Percentiles rank a stretch among this genome's conserved stretches.
These are phyloP conservation scores for Biscutella laevigata DNA, from an alignment of 441 rosid genomes.

Conservation along the genomic window DNA sequence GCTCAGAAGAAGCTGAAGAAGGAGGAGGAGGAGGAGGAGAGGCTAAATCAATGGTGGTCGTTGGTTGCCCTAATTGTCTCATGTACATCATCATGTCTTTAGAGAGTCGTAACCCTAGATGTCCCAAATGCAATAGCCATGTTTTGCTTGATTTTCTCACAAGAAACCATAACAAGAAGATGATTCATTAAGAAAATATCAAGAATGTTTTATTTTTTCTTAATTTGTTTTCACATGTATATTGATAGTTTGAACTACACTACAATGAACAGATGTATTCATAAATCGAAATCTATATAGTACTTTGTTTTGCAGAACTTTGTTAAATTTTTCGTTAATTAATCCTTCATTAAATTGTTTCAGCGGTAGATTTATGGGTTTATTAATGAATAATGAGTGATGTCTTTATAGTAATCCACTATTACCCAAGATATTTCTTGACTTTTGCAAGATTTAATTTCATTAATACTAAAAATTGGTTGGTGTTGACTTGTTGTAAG, in stretches of 20 bases:
- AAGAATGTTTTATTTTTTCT: background rate
- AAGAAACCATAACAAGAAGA: constrained; percentile 20
- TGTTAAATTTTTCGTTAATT: background rate
- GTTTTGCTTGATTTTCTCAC: constrained; percentile 43
- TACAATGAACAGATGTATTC: background rate
- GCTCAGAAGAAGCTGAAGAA: constrained; percentile 32
- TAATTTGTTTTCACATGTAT: constrained; percentile 7
- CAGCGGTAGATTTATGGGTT: background rate
- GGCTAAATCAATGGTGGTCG: constrained; percentile 36
- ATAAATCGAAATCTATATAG: background rate
- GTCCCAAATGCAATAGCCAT: constrained; percentile 47
- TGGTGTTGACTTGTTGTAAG: constrained; percentile 20
- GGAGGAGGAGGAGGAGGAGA: constrained; percentile 26
- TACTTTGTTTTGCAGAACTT: background rate
- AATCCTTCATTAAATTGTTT: background rate
- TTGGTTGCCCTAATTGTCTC: constrained; percentile 46
- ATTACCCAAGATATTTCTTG: constrained; percentile 10
- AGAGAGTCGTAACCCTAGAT: constrained; percentile 38
- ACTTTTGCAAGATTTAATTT: constrained; percentile 4
- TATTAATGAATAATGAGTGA: constrained; percentile 9
- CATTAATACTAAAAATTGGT: background rate
- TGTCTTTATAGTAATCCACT: background rate
- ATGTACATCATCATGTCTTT: constrained; percentile 44
- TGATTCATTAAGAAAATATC: background rate
- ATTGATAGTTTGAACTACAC: constrained; percentile 4